Evolutionary conservation across 306 rosid genomes (phyloP).

Genomic region (Cucurbita pepo): DNA sequence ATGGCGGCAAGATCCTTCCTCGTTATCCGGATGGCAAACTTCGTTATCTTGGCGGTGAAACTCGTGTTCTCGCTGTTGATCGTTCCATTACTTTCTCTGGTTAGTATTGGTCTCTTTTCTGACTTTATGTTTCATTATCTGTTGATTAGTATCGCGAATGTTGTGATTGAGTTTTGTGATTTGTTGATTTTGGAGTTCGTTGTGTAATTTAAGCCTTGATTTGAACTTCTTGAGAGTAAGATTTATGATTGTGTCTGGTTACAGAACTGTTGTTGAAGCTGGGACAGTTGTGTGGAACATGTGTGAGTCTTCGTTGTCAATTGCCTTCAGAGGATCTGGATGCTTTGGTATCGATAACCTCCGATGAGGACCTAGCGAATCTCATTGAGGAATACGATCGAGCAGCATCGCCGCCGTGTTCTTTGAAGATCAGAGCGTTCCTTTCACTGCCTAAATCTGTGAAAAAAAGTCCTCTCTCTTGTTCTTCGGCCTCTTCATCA

Average conservation of each 20-base stretch:
- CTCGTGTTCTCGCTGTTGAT: conserved; percentile 68
- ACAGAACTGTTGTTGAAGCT: conserved; percentile 68
- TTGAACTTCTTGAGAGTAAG: conserved; percentile 10
- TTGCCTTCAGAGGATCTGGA: conserved; percentile 84
- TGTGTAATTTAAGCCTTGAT: neutral
- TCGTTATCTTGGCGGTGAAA: conserved; percentile 83
- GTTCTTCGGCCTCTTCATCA: conserved; percentile 31
- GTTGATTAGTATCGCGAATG: neutral
- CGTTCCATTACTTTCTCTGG: conserved; percentile 69
- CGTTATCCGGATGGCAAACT: conserved; percentile 89
- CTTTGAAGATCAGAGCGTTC: conserved; percentile 68
- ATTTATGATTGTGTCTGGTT: conserved; percentile 10
- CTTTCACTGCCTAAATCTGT: conserved; percentile 45
- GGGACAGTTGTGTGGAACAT: conserved; percentile 46
- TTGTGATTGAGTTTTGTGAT: neutral
- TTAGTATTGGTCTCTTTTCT: conserved; percentile 12
- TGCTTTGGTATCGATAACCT: conserved; percentile 72
- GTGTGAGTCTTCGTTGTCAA: conserved; percentile 74
- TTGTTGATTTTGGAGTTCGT: neutral
- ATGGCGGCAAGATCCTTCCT: conserved; percentile 88
- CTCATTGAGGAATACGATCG: conserved; percentile 77
- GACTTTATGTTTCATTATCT: neutral
- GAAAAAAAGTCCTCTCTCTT: conserved; percentile 16
- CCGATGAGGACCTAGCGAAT: conserved; percentile 75
- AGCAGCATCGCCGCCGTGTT: conserved; percentile 18